Base-by-base conservation (phyloP, 2,329 filamentous ascomycete genomes). In the Blastomyces emzantsi region DNA sequence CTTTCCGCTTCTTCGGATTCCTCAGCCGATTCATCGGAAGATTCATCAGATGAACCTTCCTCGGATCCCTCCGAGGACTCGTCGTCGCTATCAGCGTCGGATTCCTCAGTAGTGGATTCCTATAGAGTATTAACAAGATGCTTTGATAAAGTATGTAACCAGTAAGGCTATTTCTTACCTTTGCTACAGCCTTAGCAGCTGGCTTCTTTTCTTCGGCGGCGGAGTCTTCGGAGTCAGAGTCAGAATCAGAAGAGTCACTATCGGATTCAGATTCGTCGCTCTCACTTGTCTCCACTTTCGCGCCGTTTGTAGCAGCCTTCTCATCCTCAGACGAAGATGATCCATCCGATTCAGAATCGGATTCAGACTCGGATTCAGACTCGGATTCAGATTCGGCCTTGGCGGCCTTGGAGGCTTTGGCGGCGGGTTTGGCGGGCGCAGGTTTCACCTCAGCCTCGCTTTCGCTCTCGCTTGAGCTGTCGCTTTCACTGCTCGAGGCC, bases 351-450 rank as follows among this genome's bases (percentile, higher is more conserved):
- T 67, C 68, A 51, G 71, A 72, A 56, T 77, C 75, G 36, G 72
- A 75, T 60, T 70, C 73, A 36, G 72, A 73, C 15, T 69, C 73
- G 17, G 71, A 72, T 8, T 74, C 69, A 28, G 69, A 69, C n/a
- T 69, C 68, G 54, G 71, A 72, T 8, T 67, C 68, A 55, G 71
- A 71, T 54, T 72, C 68, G 19, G 70, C 71, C 49, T 68, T 61
- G 54, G 74, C 74, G 54, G 74, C 74, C 67, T 75, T 76, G 69
- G 74, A n/a, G 65, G 67, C 6, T 64, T 70, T 69, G 63, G 69
- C 63, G 56, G 67, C 68, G 17, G 71, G 69, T 69, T 75, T 75
- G 33, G 60, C 22, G 67, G 36, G 17, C 3, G 22, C 56, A 45
- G 56, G 56, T 39, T 59, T 59, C 39, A 17, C 25, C 56, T 77